phyloP scores from a whole-genome alignment of 2,329 filamentous ascomycete genomes.

The Alternaria longipes region DNA sequence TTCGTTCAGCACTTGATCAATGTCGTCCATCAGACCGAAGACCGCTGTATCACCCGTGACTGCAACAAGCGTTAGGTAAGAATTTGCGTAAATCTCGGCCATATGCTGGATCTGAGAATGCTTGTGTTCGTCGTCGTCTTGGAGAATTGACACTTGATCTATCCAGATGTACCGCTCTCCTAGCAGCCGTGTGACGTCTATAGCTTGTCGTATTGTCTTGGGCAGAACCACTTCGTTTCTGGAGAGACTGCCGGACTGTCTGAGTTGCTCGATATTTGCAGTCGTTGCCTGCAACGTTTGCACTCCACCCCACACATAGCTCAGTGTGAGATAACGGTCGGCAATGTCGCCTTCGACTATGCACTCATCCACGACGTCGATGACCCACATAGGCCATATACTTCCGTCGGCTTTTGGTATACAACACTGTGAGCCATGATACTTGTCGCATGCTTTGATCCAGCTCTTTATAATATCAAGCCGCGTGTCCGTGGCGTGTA shows the following conservation, averaged over 20 bases:
- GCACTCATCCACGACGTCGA: not conserved
- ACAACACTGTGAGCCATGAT: not conserved
- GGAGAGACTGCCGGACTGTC: accelerated
- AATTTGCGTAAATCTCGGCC: not conserved
- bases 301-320: not conserved
- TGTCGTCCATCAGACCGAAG: not conserved
- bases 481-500: not conserved
- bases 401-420: not conserved
- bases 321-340: not conserved
- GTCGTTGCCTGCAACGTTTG: not conserved
- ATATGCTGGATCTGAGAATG: not conserved
- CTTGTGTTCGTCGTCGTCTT: not conserved
- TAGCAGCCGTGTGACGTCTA: not conserved
- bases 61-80: not conserved
- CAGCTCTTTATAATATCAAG: not conserved
- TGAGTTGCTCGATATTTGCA: not conserved
- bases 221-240: accelerated
- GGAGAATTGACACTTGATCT: not conserved
- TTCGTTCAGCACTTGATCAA: not conserved
- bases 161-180: not conserved
- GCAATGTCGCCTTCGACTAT: not conserved
- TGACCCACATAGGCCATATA: not conserved
- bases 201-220: not conserved
- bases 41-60: not conserved
- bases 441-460: not conserved